Conservation (phyloP, 148 eudicot genomes). For the Polygonum maritimum region DNA sequence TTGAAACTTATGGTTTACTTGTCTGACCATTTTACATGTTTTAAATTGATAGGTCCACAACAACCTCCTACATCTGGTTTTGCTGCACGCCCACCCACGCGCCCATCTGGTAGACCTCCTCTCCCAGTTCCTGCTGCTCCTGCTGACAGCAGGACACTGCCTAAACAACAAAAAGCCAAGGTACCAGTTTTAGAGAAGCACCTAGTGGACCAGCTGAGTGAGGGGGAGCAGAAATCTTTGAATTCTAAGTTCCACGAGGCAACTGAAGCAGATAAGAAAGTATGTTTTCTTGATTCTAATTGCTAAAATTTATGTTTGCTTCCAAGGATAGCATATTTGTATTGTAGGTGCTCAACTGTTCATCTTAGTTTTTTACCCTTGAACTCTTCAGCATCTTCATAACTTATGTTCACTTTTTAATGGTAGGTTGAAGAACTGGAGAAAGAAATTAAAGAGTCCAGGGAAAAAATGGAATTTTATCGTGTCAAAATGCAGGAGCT, state of each 20-base stretch:
- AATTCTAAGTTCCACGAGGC: constrained; percentile 85
- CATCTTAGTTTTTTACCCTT: neutral
- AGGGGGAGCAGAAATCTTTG: constrained; percentile 78
- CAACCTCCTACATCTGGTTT: constrained; percentile 22
- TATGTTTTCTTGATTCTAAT: constrained; percentile 12
- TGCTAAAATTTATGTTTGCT: too few species aligned
- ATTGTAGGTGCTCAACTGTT: too few species aligned
- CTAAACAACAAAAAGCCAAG: constrained; percentile 62
- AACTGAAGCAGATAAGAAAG: constrained; percentile 76
- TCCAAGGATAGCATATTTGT: too few species aligned
- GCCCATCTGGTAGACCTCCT: constrained; percentile 55
- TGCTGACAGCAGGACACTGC: constrained; percentile 48
- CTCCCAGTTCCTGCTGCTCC: constrained; percentile 39
- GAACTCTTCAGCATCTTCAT: neutral
- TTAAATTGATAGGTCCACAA: too few species aligned
- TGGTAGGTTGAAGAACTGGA: constrained; percentile 85
- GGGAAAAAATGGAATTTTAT: constrained; percentile 73
- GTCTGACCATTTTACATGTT: neutral
- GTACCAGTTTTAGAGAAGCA: constrained; percentile 90
- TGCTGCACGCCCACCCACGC: constrained; percentile 38
- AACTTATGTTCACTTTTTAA: constrained; percentile 6
- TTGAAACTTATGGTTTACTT: neutral
- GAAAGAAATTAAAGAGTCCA: constrained; percentile 81
- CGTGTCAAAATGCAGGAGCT: constrained; percentile 95
- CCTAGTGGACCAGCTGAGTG: constrained; percentile 81